Evolutionary conservation across 495 filamentous ascomycete genomes (phyloP).

Genomic region (Geoglossum glabrum): DNA sequence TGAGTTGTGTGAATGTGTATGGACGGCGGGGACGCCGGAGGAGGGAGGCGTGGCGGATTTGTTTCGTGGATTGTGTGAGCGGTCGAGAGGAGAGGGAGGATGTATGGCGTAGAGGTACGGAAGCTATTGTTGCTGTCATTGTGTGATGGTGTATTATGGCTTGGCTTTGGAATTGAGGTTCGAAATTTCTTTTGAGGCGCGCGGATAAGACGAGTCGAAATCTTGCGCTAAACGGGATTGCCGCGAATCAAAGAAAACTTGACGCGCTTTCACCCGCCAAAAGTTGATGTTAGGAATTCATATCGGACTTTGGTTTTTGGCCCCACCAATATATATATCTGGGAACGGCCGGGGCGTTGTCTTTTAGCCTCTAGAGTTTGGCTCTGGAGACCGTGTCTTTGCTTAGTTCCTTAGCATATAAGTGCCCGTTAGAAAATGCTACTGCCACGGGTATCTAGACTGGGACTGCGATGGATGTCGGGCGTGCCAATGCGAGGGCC

Average conservation of each 20-base stretch:
- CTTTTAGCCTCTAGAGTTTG: not conserved
- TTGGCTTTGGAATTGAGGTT: not conserved
- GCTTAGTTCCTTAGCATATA: not conserved
- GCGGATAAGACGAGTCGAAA: too few species aligned
- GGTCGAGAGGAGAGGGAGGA: slow-evolving; percentile 7
- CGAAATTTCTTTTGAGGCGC: not conserved
- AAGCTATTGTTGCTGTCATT: not conserved
- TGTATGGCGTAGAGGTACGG: not conserved
- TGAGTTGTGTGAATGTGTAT: slow-evolving; percentile 90
- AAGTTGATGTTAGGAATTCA: too few species aligned
- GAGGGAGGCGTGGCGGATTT: slow-evolving; percentile 68
- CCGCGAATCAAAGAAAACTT: too few species aligned
- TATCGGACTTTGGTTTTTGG: too few species aligned
- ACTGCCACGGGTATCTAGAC: not conserved
- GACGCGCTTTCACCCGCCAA: too few species aligned
- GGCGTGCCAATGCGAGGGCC: not conserved
- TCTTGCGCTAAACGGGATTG: too few species aligned
- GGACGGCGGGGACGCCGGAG: slow-evolving; percentile 72
- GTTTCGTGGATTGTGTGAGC: slow-evolving; percentile 25
- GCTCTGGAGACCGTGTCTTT: not conserved
- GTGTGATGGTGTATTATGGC: too few species aligned
- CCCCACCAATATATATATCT: too few species aligned
- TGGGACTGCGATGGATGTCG: not conserved
- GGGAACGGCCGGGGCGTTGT: too few species aligned
- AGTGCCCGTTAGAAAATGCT: not conserved